phyloP scores from a whole-genome alignment of 345 rosid species.

The Gossypium raimondii region DNA sequence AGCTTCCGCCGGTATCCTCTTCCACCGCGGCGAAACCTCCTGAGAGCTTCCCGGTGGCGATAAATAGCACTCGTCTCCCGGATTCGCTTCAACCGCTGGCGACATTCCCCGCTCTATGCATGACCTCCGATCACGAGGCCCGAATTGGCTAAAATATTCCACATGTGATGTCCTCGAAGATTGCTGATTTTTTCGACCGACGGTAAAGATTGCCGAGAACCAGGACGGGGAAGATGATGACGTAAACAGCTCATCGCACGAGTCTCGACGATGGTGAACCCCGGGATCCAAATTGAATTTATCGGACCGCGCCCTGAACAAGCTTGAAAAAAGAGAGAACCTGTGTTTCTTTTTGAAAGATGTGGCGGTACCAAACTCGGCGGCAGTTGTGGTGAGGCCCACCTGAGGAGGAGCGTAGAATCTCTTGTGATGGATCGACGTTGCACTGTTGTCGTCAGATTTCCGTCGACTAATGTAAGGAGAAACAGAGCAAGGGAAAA shows the following conservation, averaged over 20 bases:
- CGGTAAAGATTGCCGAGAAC: constrained; percentile 44
- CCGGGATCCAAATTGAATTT: constrained; percentile 42
- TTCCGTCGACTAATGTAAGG: constrained; percentile 66
- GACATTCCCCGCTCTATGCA: constrained; percentile 76
- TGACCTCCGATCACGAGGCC: constrained; percentile 22
- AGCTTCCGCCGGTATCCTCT: constrained; percentile 29
- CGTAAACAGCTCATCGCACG: constrained; percentile 31
- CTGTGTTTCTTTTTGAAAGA: constrained; percentile 34
- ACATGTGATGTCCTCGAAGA: constrained; percentile 20
- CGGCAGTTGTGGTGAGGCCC: constrained; percentile 33
- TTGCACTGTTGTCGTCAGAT: constrained; percentile 37
- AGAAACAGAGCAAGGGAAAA: constrained; percentile 81
- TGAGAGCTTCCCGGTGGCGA: constrained; percentile 37
- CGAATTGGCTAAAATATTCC: constrained; percentile 34
- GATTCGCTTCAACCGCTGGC: constrained; percentile 39
- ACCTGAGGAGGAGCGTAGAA: constrained; percentile 79
- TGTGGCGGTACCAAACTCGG: constrained; percentile 20
- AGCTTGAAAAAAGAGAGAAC: constrained; percentile 43
- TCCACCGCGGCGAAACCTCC: constrained; percentile 44
- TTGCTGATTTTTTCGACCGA: constrained; percentile 44
- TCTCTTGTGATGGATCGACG: constrained; percentile 24
- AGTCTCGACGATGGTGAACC: constrained; percentile 20
- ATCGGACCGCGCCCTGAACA: constrained; percentile 74
- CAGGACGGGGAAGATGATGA: constrained; percentile 53
- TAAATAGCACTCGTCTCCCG: constrained; percentile 34